Evolutionary conservation across 2,329 filamentous ascomycete genomes (phyloP).

Genomic region (Bipolaris bicolor): DNA sequence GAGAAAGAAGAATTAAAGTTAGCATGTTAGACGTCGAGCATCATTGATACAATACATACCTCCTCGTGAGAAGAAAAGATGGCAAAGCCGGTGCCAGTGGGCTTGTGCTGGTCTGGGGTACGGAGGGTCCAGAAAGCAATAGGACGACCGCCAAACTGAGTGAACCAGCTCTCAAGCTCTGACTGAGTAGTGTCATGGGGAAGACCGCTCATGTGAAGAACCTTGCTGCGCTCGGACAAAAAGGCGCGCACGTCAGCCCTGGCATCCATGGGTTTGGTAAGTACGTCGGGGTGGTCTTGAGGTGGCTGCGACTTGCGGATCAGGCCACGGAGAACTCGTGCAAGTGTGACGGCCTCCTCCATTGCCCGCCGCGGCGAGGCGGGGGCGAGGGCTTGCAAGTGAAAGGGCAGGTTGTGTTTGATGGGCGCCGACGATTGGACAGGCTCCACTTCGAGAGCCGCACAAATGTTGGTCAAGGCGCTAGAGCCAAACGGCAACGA

Average conservation of each 20-base stretch:
- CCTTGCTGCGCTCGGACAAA: constrained; percentile 94
- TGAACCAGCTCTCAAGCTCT: constrained; percentile 99
- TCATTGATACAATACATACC: constrained; percentile 61
- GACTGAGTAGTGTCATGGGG: constrained; percentile 98
- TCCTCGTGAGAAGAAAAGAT: constrained; percentile 99
- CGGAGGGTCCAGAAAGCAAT: constrained; percentile 99
- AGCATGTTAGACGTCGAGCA: constrained; percentile 5
- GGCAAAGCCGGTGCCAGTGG: constrained; percentile 96
- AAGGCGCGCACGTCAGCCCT: constrained; percentile 96
- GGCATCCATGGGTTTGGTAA: constrained; percentile 95
- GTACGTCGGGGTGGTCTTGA: constrained; percentile 91
- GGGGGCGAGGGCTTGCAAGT: constrained; percentile 92
- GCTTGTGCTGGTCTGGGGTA: constrained; percentile 98
- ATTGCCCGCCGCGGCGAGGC: constrained; percentile 95
- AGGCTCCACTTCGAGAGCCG: constrained; percentile 95
- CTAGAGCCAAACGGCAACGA: constrained; percentile 95
- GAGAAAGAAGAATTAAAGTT: constrained; percentile 13
- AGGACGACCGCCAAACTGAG: constrained; percentile 94
- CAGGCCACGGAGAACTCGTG: constrained; percentile 87
- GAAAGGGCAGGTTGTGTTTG: constrained; percentile 98
- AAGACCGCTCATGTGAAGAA: constrained; percentile 95
- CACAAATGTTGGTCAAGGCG: constrained; percentile 96
- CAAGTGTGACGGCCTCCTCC: constrained; percentile 94
- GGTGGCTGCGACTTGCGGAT: constrained; percentile 95
- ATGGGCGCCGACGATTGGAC: constrained; percentile 97